A percentile compares a stretch with the other conserved stretches of the same genome.
Conservation (phyloP, 1,284 basidiomycete species). For the Sporisorium scitamineum region DNA sequence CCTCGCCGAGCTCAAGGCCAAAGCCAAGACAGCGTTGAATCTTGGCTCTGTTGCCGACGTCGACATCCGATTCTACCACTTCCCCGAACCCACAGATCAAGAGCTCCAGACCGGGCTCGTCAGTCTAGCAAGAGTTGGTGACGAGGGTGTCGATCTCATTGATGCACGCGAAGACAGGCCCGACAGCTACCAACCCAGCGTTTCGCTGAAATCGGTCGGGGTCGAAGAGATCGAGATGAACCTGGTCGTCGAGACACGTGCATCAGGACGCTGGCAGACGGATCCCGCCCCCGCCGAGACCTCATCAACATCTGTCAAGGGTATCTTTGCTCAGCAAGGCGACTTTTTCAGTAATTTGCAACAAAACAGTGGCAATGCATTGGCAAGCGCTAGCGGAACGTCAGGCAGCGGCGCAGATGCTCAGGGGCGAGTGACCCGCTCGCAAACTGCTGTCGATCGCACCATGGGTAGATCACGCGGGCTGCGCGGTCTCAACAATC, state of each 20-base stretch:
- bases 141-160: slow-evolving; percentile 59
- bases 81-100: slow-evolving; percentile 37
- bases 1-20: slow-evolving; percentile 54
- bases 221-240: slow-evolving; percentile 63
- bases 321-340: slow-evolving; percentile 52
- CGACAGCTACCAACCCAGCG: slow-evolving; percentile 51
- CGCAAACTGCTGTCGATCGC: slow-evolving; percentile 49
- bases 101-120: slow-evolving; percentile 30
- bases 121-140: slow-evolving; percentile 9
- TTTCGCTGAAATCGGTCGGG: slow-evolving; percentile 46
- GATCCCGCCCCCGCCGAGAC: slow-evolving; percentile 34
- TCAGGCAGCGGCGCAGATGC: slow-evolving; percentile 11
- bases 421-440: slow-evolving; percentile 56
- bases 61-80: slow-evolving; percentile 49
- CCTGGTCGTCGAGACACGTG: slow-evolving; percentile 66
- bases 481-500: slow-evolving; percentile 85
- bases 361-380: slow-evolving; percentile 16
- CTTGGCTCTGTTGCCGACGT: slow-evolving; percentile 34
- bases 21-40: slow-evolving; percentile 48
- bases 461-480: slow-evolving; percentile 72
- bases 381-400: slow-evolving; percentile 13
- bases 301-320: slow-evolving; percentile 29
- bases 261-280: slow-evolving; percentile 58
- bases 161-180: slow-evolving; percentile 48
- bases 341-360: slow-evolving; percentile 56